Percentiles rank a stretch among this genome's conserved stretches.
Conservation (phyloP, 2,329 filamentous ascomycete species). For the Curvularia lunata region DNA sequence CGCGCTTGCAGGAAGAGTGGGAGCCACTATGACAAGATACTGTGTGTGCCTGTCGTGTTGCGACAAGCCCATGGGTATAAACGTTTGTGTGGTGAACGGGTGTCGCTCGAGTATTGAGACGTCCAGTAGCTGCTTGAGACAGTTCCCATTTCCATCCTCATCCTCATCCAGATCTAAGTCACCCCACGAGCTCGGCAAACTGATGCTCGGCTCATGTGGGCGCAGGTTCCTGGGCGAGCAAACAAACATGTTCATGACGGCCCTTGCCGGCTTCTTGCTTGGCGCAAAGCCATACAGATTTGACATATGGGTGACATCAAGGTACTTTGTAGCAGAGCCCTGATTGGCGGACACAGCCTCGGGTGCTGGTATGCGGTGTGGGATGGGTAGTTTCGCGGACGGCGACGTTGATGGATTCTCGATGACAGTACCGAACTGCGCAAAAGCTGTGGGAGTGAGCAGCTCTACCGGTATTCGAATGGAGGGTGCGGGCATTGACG, state of each 20-base stretch:
- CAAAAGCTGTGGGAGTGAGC: conserved; percentile 73
- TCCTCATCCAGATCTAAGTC: conserved; percentile 45
- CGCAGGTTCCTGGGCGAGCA: conserved; percentile 71
- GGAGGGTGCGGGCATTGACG: conserved; percentile 49
- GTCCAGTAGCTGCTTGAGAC: conserved; percentile 59
- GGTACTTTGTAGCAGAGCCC: conserved; percentile 85
- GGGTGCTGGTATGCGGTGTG: conserved; percentile 53
- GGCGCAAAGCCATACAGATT: conserved; percentile 74
- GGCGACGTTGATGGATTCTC: conserved; percentile 68
- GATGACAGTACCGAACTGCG: conserved; percentile 82
- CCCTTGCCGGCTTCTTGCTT: conserved; percentile 61
- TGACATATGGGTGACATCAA: conserved; percentile 74
- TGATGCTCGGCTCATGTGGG: conserved; percentile 44
- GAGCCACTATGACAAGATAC: conserved; percentile 90
- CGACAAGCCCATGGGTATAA: conserved; percentile 73
- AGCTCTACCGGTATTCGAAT: conserved; percentile 64
- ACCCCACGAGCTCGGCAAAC: conserved; percentile 45
- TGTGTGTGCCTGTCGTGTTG: conserved; percentile 54
- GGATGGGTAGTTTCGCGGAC: conserved; percentile 53
- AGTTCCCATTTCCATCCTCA: conserved; percentile 26
- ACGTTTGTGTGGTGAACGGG: conserved; percentile 93
- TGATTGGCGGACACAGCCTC: conserved; percentile 74
- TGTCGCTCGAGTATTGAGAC: conserved; percentile 85
- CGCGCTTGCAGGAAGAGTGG: conserved; percentile 65
- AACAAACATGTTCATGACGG: conserved; percentile 87